Evolutionary conservation across 1,139 yeast genomes (phyloP).

Genomic region (Geotrichum candidum): DNA sequence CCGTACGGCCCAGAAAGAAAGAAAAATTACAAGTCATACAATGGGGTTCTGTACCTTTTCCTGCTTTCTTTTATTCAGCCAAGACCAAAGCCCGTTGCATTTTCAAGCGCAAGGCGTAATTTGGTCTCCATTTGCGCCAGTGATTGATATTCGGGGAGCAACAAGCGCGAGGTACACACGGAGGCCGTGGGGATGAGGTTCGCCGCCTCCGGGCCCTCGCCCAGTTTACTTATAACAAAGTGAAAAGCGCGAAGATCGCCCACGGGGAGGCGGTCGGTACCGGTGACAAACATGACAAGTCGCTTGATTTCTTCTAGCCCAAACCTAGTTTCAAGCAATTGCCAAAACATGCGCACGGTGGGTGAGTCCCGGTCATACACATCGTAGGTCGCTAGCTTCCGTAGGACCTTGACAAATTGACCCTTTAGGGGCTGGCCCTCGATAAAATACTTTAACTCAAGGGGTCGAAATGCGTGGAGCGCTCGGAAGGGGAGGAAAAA

Average conservation of each 20-base stretch:
- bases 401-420: neutral
- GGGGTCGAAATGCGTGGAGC: neutral
- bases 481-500: neutral
- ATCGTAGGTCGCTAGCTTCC: constrained; percentile 15
- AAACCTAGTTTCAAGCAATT: neutral
- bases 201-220: constrained; percentile 19
- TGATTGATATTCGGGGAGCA: constrained; percentile 27
- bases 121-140: constrained; percentile 19
- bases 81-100: constrained; percentile 31
- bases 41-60: neutral
- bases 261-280: constrained; percentile 27
- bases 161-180: constrained; percentile 27
- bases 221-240: constrained; percentile 24
- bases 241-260: constrained; percentile 23
- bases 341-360: neutral
- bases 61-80: constrained; percentile 12
- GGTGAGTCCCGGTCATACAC: neutral
- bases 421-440: neutral
- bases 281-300: constrained; percentile 27
- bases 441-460: neutral
- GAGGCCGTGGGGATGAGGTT: constrained; percentile 27
- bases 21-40: neutral
- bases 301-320: neutral
- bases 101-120: constrained; percentile 25
- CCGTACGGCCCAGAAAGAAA: neutral